Evolutionary conservation across 1,284 basidiomycete species (phyloP).

Genomic region (Ceratobasidium papillatum): DNA sequence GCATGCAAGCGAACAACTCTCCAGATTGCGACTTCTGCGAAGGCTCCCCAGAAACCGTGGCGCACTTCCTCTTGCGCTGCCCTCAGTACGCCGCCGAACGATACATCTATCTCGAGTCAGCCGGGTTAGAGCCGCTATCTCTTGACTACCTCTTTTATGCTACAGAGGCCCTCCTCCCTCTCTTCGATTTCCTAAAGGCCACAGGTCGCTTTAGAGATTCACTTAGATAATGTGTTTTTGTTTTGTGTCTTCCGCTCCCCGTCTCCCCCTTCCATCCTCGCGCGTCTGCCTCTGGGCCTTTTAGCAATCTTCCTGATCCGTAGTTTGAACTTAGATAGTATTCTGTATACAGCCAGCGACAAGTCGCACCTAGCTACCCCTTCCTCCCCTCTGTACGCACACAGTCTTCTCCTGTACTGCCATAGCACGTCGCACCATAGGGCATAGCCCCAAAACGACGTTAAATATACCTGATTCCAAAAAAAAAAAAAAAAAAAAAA

Average conservation of each 20-base stretch:
- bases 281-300: too few species aligned
- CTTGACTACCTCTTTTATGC: not conserved
- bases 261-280: too few species aligned
- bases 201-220: not conserved
- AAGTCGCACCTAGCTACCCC: too few species aligned
- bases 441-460: too few species aligned
- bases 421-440: too few species aligned
- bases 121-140: not conserved
- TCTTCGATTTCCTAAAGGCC: slow-evolving; percentile 4
- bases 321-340: not conserved
- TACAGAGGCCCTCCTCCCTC: slow-evolving; percentile 2
- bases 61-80: not conserved
- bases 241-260: too few species aligned
- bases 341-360: not conserved
- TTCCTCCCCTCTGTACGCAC: too few species aligned
- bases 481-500: too few species aligned
- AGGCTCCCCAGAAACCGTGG: not conserved
- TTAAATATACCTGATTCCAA: too few species aligned
- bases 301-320: too few species aligned
- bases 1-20: not conserved
- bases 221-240: not conserved
- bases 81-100: not conserved
- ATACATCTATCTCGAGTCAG: slow-evolving; percentile 1
- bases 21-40: not conserved
- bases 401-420: too few species aligned